Base-by-base conservation (phyloP, 805 yeast genomes). In the Jamesozyma piceae region DNA sequence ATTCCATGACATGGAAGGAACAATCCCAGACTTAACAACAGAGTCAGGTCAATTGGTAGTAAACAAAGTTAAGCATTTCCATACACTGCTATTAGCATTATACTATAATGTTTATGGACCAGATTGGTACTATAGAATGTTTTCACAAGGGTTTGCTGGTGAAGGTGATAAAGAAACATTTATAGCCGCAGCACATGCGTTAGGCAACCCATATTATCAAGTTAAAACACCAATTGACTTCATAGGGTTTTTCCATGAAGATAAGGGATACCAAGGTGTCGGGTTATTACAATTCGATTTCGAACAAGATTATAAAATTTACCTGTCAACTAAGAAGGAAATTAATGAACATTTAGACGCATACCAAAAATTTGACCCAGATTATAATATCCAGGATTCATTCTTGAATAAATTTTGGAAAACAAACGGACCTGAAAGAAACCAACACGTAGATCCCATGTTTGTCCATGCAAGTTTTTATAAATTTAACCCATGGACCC, bases 151-250 rank as follows among this genome's bases (percentile, higher is more conserved):
- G 10, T 72, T 77, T 30, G 83, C 86, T 2, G 90, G 89, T 17
- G 82, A 81, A 58, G 89, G 89, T 43, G 90, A 82, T 56, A 82
- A 82, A 54, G 89, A 82, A 49, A 80, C 89, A 0, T 81, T 82
- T 53, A 73, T 76, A 15, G 73, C 80, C 1, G 85, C 85, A 0
- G 80, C 84, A 2, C 67, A 69, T 31, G 80, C 66, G 0, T 51
- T 72, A 51, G 49, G 58, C 0, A 60, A 66, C 38, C 69, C 74
- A 2, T 76, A 66, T 57, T 72, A 68, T 58, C 85, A 78, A 58
- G 69, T 73, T 4, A 58, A 62, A 43, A 51, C 62, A 22, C 17
- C 15, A 2, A 5, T 36, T 0, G 53, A 54, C 5, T 57, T 70
- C 2, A 57, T 65, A 39, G 76, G 76, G 9, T 61, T 65, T 49